Conservation (phyloP, 306 rosid species). For the Urtica urens region DNA sequence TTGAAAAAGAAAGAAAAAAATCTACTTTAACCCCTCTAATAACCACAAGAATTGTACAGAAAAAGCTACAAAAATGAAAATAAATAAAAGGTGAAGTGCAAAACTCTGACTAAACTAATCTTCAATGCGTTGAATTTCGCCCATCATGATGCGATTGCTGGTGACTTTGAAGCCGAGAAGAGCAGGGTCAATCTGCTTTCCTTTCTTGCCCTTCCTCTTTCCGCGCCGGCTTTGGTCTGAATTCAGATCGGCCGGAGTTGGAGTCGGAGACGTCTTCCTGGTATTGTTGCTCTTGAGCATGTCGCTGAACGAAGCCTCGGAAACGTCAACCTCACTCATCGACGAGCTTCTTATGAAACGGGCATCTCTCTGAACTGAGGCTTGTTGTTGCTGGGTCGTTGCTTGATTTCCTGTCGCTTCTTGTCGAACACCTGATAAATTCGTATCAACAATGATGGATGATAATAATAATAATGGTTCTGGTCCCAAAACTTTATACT, state of each 20-base stretch:
- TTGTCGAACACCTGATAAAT: conserved; percentile 29
- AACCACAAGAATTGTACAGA: no score
- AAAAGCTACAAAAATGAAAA: conserved; percentile 13
- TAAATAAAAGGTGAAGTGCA: neutral
- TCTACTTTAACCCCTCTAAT: no score
- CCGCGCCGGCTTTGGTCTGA: conserved; percentile 37
- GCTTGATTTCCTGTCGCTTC: conserved; percentile 26
- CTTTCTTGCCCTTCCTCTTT: conserved; percentile 52
- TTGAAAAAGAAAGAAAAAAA: no score
- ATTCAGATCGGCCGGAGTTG: conserved; percentile 22
- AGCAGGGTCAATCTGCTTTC: conserved; percentile 47
- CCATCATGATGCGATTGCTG: conserved; percentile 55
- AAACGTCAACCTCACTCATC: conserved; percentile 25
- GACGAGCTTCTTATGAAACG: conserved; percentile 28
- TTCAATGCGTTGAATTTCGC: conserved; percentile 47
- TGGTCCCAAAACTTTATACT: no score
- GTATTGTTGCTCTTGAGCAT: conserved; percentile 45
- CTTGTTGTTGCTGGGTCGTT: no score
- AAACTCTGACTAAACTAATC: conserved; percentile 15
- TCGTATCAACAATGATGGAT: no score
- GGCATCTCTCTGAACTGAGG: conserved; percentile 29
- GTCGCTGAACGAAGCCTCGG: conserved; percentile 48
- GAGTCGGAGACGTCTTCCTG: conserved; percentile 27
- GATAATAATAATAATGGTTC: no score
- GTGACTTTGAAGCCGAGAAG: conserved; percentile 54